phyloP scores from a whole-genome alignment of 1,139 yeast genomes.

The Suhomyces chickasaworum region DNA sequence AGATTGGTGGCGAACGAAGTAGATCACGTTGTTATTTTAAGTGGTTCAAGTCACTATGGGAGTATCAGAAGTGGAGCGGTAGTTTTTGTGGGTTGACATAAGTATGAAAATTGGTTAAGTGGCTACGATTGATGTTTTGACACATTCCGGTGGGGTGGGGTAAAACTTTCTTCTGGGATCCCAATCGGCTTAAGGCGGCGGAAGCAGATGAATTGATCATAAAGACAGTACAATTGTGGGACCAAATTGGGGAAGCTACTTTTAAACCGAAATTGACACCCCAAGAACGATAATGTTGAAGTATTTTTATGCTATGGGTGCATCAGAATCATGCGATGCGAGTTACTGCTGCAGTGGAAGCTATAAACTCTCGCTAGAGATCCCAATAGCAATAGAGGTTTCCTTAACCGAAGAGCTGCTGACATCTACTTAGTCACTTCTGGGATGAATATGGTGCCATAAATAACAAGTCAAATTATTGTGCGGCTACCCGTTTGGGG shows the following conservation, averaged over 20 bases:
- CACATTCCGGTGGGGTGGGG: not conserved
- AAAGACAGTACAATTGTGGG: not conserved
- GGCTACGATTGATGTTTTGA: too few relatives aligned
- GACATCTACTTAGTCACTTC: not conserved
- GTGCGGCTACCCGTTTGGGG: not conserved
- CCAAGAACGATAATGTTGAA: not conserved
- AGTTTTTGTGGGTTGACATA: too few relatives aligned
- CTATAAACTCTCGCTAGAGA: not conserved
- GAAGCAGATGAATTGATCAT: too few relatives aligned
- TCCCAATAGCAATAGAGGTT: too few relatives aligned
- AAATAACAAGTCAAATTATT: not conserved
- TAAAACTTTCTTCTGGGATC: not conserved
- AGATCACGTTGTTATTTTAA: not conserved
- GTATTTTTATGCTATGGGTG: not conserved
- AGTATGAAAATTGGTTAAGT: too few relatives aligned
- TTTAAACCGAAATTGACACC: too few relatives aligned
- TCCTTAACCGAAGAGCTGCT: not conserved
- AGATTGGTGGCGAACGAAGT: not conserved
- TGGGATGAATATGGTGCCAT: not conserved
- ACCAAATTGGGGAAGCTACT: too few relatives aligned
- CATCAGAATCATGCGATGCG: not conserved
- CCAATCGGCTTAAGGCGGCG: not conserved
- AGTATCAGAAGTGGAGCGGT: too few relatives aligned
- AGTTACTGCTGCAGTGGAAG: not conserved
- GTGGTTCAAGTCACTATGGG: too few relatives aligned